phyloP scores from a whole-genome alignment of 2,329 filamentous ascomycete species.

The Endocalyx cinctus region DNA sequence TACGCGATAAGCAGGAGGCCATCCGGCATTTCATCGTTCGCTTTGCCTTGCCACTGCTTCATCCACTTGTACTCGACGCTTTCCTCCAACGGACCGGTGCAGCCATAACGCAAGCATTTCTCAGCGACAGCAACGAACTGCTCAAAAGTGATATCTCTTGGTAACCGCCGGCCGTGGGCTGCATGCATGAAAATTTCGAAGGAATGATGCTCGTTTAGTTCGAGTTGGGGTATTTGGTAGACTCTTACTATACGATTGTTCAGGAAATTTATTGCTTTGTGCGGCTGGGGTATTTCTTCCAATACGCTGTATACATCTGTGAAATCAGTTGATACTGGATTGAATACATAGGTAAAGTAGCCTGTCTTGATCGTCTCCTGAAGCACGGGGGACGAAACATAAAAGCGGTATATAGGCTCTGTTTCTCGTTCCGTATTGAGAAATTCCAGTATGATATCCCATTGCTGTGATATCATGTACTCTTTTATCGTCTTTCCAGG shows the following conservation, averaged over 20 bases:
- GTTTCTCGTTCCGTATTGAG: conserved; percentile 34
- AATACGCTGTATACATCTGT: no score
- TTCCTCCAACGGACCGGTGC: conserved; percentile 46
- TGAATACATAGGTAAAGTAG: conserved; percentile 46
- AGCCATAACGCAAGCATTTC: conserved; percentile 44
- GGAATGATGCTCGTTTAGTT: conserved; percentile 36
- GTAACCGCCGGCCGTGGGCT: conserved; percentile 42
- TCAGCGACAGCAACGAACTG: conserved; percentile 49
- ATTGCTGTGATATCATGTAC: conserved; percentile 37
- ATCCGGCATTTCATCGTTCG: conserved; percentile 43
- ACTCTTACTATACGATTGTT: conserved; percentile 36
- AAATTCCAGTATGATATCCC: conserved; percentile 50
- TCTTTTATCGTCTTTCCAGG: conserved; percentile 36
- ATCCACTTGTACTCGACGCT: conserved; percentile 49
- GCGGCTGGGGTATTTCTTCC: conserved; percentile 23
- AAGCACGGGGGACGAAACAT: conserved; percentile 47
- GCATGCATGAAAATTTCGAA: conserved; percentile 46
- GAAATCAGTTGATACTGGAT: conserved; percentile 25
- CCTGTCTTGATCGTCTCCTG: conserved; percentile 46
- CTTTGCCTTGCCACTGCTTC: conserved; percentile 45
- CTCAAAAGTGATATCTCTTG: conserved; percentile 41
- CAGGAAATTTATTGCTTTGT: no score
- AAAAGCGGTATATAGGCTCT: conserved; percentile 41
- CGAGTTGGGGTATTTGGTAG: conserved; percentile 49
- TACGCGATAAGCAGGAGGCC: conserved; percentile 49